Conservation (phyloP, 345 rosid species). For the Kandelia obovata region DNA sequence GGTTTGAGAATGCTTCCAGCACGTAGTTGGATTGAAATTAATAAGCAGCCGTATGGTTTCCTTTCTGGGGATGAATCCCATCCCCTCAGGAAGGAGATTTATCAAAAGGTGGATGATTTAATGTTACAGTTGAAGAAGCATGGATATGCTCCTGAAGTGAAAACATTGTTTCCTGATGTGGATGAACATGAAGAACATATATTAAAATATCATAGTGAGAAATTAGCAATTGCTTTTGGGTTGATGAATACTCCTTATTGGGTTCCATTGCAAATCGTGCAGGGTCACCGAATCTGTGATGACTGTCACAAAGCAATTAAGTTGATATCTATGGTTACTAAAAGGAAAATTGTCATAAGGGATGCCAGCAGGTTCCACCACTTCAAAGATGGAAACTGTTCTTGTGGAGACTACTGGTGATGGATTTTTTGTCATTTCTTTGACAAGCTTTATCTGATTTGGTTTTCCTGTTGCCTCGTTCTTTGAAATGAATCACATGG, state of each 20-base stretch:
- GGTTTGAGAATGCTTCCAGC: slow-evolving; percentile 71
- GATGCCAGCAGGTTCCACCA: slow-evolving; percentile 81
- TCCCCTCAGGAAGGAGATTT: slow-evolving; percentile 50
- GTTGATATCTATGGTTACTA: slow-evolving; percentile 48
- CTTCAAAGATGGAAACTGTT: slow-evolving; percentile 70
- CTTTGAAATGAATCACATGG: too few relatives aligned
- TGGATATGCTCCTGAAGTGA: slow-evolving; percentile 47
- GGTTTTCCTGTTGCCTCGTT: too few relatives aligned
- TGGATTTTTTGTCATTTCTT: neutral
- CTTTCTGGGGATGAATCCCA: slow-evolving; percentile 60
- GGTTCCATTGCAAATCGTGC: slow-evolving; percentile 65
- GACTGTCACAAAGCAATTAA: slow-evolving; percentile 78
- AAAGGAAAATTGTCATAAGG: slow-evolving; percentile 64
- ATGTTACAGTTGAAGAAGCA: slow-evolving; percentile 51
- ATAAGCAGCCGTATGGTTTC: slow-evolving; percentile 49
- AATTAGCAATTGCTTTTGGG: slow-evolving; percentile 80
- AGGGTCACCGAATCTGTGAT: slow-evolving; percentile 72
- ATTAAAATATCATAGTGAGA: slow-evolving; percentile 63
- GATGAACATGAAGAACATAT: slow-evolving; percentile 51
- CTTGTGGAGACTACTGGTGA: slow-evolving; percentile 95
- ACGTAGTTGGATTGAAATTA: slow-evolving; percentile 77
- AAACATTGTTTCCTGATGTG: slow-evolving; percentile 65
- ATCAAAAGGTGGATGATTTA: slow-evolving; percentile 57
- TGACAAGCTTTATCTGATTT: too few relatives aligned
- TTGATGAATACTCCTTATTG: slow-evolving; percentile 50